Evolutionary conservation across 306 rosid genomes (phyloP).

Genomic region (Prosopis cineraria): DNA sequence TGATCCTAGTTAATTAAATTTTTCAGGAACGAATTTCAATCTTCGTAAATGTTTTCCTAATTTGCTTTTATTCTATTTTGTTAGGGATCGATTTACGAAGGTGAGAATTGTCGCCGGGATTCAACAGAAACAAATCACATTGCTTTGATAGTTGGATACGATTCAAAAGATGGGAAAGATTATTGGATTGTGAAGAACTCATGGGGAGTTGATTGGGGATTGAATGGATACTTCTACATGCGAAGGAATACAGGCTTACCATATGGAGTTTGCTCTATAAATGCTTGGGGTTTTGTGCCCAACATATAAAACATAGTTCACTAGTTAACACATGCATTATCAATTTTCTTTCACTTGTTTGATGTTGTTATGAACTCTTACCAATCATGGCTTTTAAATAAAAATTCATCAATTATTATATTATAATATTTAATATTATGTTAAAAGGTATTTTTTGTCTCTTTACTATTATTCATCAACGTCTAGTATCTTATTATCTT

Average conservation of each 20-base stretch:
- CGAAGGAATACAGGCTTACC: neutral
- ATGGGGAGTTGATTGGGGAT: neutral
- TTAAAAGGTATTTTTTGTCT: too few relatives aligned
- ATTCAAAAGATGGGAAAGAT: neutral
- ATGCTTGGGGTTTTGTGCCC: neutral
- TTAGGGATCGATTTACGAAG: conserved; percentile 3
- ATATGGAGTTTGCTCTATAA: neutral
- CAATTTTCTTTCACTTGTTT: neutral
- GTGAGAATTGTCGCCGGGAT: neutral
- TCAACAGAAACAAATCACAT: neutral
- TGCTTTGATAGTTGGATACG: conserved; percentile 2
- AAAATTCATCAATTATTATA: neutral
- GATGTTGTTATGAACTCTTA: neutral
- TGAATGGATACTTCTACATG: neutral
- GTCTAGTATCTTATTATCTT: too few relatives aligned
- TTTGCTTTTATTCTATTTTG: neutral
- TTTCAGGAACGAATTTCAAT: neutral
- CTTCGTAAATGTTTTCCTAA: neutral
- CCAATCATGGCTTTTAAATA: neutral
- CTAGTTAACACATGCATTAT: too few relatives aligned
- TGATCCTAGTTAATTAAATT: too few relatives aligned
- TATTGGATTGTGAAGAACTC: neutral
- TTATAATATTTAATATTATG: too few relatives aligned
- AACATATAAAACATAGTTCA: neutral
- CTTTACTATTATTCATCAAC: too few relatives aligned